A percentile compares a stretch with the other conserved stretches of the same genome.
Conservation (phyloP, 495 filamentous ascomycete species). For the Daldinia bambusicola region DNA sequence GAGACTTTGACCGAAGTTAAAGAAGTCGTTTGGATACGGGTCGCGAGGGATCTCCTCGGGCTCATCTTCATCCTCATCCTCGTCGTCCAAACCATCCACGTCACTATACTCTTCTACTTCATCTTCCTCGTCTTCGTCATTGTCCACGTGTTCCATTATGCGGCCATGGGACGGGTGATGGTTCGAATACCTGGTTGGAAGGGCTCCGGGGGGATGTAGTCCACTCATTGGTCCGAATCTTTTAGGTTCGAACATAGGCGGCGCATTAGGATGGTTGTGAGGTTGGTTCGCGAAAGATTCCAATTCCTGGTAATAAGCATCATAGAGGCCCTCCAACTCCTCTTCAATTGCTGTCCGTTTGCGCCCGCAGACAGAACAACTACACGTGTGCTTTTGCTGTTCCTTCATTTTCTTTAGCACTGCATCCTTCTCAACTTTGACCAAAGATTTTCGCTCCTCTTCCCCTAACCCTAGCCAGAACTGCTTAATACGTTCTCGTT, state of each 20-base stretch:
- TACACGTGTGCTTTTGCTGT: slow-evolving; percentile 99
- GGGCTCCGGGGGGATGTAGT: slow-evolving; percentile 58
- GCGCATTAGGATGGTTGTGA: slow-evolving; percentile 64
- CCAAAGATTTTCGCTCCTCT: slow-evolving; percentile 88
- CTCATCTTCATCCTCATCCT: slow-evolving; percentile 70
- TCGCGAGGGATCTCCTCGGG: slow-evolving; percentile 68
- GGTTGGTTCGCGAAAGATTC: slow-evolving; percentile 96
- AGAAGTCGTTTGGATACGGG: slow-evolving; percentile 82
- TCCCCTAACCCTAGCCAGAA: slow-evolving; percentile 98
- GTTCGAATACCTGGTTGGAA: slow-evolving; percentile 58
- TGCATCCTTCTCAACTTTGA: slow-evolving; percentile 98
- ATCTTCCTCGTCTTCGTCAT: slow-evolving; percentile 75
- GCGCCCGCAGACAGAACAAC: slow-evolving; percentile 94
- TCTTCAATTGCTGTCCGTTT: slow-evolving; percentile 98
- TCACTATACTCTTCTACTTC: slow-evolving; percentile 63
- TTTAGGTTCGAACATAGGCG: slow-evolving; percentile 73
- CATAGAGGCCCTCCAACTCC: slow-evolving; percentile 97
- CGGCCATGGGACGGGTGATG: slow-evolving; percentile 63
- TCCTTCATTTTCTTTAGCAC: slow-evolving; percentile 99
- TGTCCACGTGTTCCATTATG: slow-evolving; percentile 68
- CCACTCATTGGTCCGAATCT: slow-evolving; percentile 65
- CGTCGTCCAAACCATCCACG: slow-evolving; percentile 70
- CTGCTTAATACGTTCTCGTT: slow-evolving; percentile 95
- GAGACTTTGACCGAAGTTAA: slow-evolving; percentile 96
- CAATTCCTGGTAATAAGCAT: slow-evolving; percentile 98